phyloP scores from a whole-genome alignment of 192 early-diverging fungal genomes.

The Anaeromyces robustus region DNA sequence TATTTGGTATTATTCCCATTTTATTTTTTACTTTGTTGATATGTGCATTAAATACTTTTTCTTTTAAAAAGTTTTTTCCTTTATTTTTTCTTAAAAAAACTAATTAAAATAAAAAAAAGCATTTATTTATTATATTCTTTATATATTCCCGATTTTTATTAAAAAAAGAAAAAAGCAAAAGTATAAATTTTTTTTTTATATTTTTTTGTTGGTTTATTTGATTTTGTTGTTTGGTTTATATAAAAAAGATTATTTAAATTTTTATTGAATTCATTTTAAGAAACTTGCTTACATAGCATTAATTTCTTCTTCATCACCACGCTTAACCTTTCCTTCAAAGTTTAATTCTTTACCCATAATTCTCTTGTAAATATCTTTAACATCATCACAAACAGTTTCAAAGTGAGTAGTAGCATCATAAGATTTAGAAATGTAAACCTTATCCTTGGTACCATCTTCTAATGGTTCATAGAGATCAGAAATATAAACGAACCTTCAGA shows the following conservation, averaged over 20 bases:
- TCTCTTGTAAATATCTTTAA: constrained; percentile 75
- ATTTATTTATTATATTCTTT: too few species aligned
- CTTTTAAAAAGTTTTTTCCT: too few species aligned
- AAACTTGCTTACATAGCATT: not conserved
- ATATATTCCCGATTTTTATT: too few species aligned
- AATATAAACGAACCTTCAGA: constrained; percentile 66
- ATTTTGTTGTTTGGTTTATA: too few species aligned
- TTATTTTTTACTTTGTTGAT: too few species aligned
- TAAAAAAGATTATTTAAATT: not conserved
- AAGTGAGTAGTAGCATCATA: constrained; percentile 99
- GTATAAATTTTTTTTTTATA: too few species aligned
- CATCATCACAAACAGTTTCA: constrained; percentile 94
- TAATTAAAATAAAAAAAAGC: too few species aligned
- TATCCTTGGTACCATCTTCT: constrained; percentile 63
- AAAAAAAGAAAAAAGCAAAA: too few species aligned
- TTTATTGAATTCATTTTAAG: not conserved
- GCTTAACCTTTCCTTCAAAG: constrained; percentile 7
- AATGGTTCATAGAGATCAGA: constrained; percentile 75
- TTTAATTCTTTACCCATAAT: constrained; percentile 21
- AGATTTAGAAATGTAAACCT: constrained; percentile 81
- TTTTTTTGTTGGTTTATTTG: not conserved
- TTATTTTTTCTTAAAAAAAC: too few species aligned
- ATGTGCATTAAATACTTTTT: too few species aligned
- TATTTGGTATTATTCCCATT: too few species aligned
- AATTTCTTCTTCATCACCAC: constrained; percentile 6